A percentile compares a stretch with the other conserved stretches of the same genome.
Conservation (phyloP, 2,329 filamentous ascomycete genomes). For the Huntiella savannae region DNA sequence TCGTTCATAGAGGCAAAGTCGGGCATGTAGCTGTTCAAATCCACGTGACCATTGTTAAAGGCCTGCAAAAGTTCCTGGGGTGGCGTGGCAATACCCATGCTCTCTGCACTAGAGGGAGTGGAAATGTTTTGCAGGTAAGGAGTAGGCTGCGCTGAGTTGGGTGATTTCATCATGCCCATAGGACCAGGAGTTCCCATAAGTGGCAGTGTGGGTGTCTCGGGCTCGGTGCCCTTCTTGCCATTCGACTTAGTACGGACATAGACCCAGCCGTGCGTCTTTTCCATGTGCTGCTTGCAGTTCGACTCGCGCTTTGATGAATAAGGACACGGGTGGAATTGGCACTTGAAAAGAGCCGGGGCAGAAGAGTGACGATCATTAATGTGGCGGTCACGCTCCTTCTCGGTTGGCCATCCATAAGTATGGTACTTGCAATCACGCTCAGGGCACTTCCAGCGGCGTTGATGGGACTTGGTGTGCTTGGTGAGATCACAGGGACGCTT, state of each 20-base stretch:
- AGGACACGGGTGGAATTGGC: slow-evolving; percentile 62
- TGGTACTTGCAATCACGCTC: slow-evolving; percentile 73
- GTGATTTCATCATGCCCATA: slow-evolving; percentile 20
- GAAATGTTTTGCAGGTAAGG: slow-evolving; percentile 42
- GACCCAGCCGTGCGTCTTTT: slow-evolving; percentile 83
- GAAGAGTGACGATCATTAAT: slow-evolving; percentile 88
- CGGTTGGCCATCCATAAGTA: slow-evolving; percentile 80
- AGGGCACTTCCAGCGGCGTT: slow-evolving; percentile 86
- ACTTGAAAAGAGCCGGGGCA: slow-evolving; percentile 64
- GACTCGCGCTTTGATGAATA: slow-evolving; percentile 93
- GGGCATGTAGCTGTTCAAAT: slow-evolving; percentile 18
- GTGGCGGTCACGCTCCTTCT: slow-evolving; percentile 93
- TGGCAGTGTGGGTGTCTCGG: background rate
- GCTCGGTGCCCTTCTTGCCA: slow-evolving; percentile 35
- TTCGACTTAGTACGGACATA: slow-evolving; percentile 89
- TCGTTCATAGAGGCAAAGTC: slow-evolving; percentile 19
- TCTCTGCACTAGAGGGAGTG: slow-evolving; percentile 37
- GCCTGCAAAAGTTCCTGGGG: slow-evolving; percentile 27
- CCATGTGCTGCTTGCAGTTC: slow-evolving; percentile 98
- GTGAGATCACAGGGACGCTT: slow-evolving; percentile 93
- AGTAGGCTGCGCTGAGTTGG: slow-evolving; percentile 30
- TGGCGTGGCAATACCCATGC: slow-evolving; percentile 32
- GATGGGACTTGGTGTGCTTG: slow-evolving; percentile 97
- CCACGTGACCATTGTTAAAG: slow-evolving; percentile 22
- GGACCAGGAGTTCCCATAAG: background rate